Evolutionary conservation across 2,329 filamentous ascomycete genomes (phyloP).

Genomic region (Escovopsis weberi): DNA sequence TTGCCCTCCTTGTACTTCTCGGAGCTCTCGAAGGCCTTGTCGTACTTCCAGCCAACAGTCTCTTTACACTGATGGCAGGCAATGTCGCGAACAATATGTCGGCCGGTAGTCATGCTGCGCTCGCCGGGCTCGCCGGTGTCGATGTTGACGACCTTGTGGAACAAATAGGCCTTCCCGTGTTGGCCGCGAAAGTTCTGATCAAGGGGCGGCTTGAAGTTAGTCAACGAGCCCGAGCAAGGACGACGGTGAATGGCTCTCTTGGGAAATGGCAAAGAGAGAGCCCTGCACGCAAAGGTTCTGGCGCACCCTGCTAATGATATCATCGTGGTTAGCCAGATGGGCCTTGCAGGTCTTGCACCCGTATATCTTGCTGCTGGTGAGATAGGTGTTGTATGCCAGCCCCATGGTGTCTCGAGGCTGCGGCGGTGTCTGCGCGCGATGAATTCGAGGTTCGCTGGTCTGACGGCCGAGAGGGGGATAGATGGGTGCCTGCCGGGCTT

Average conservation of each 20-base stretch:
- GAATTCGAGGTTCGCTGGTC: too few species aligned
- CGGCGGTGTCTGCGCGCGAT: too few species aligned
- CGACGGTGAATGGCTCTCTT: not conserved
- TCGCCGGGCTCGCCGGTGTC: conserved; percentile 72
- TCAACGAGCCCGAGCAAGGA: not conserved
- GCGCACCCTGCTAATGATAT: conserved; percentile 83
- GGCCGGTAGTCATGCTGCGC: conserved; percentile 94
- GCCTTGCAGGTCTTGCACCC: conserved; percentile 93
- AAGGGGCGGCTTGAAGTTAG: not conserved
- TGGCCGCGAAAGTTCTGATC: conserved; percentile 90
- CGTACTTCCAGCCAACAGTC: conserved; percentile 96
- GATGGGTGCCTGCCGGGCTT: too few species aligned
- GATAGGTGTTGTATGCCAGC: conserved; percentile 81
- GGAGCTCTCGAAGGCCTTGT: conserved; percentile 79
- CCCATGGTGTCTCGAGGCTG: conserved; percentile 45
- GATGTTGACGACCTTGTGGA: conserved; percentile 88
- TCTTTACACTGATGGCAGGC: conserved; percentile 80
- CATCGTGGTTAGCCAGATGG: conserved; percentile 86
- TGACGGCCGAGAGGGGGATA: too few species aligned
- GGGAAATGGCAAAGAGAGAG: not conserved
- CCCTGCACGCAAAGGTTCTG: not conserved
- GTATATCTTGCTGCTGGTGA: conserved; percentile 75
- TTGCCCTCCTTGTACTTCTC: conserved; percentile 99
- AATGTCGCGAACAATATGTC: conserved; percentile 90
- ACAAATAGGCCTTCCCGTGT: conserved; percentile 95